Evolutionary conservation across 1,284 basidiomycete species (phyloP), one percentile per base, ranked within the genome.

Genomic region (Rhodotorula mucilaginosa): DNA sequence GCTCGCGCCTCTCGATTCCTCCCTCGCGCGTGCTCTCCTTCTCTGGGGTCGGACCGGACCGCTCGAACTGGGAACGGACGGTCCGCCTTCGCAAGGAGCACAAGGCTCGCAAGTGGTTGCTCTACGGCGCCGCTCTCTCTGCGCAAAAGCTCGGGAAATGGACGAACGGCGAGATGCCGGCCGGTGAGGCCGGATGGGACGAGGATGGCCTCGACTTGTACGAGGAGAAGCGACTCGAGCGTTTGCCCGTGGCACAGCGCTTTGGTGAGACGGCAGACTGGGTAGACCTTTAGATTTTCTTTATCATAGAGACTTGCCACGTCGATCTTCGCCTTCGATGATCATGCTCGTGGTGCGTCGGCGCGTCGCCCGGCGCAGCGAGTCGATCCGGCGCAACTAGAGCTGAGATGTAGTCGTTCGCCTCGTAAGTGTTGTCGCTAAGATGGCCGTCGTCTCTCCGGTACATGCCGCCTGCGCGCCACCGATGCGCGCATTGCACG

Each of bases 1-100:
- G 74, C 2, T 76, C 74, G 29, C 72, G 74, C 31, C 70, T 76
- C 48, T 62, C 70, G 16, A 76, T 76, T 57, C 74, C 74, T 12
- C 74, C 74, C 12, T 39, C 68, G 3, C 74, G 74, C 64, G 72
- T 76, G 44, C 63, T 76, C 52, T 65, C 74, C 23, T 54, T 66
- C 64, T 67, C 68, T 10, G 74, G 74, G 10, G 39, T 70, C 57
- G 72, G 68, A 0, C 64, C 68, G 10, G 67, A 73, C 39, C 67
- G 64, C 21, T 21, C 60, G 5, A 76, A 76, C 61, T 76, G 68
- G 66, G 56, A 68, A 21, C 69, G 70, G 2, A 63, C 68, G 5
- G 49, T 72, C 21, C 18, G 16, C 10, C 62, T 76, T 5, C 57
- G 58, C 23, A 58, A 57, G 31, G 64, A 61, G 46, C 54, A 49